Base-by-base conservation (phyloP, 164 flowering plant genomes). In the Malania oleifera region DNA sequence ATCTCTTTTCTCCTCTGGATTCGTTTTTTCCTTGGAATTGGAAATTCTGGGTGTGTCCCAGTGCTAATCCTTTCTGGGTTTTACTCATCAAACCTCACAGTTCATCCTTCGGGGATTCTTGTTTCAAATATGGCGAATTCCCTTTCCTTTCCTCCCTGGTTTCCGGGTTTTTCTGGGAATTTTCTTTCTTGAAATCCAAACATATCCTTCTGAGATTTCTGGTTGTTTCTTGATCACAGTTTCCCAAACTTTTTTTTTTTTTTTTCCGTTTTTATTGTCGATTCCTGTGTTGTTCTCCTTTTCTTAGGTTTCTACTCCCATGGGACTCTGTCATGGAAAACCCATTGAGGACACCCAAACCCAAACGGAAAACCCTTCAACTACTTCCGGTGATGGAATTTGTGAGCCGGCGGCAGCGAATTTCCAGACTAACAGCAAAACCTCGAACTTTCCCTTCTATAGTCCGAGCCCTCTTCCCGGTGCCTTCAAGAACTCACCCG, bases 271-370 rank as follows among this genome's bases (percentile, higher is more conserved):
- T 65, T 40, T 65, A 59, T 19, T 45, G 38, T 46, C 27, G 38
- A 43, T 51, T 22, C 52, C 25, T 57, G 3, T 38, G 29, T 56
- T 26, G 28, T 65, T 19, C 26, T 4, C 2, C 45, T 49, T 27
- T 56, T 58, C 9, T 38, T 5, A 3, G 24, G 38, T 47, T 52
- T 27, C 48, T 52, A 51, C 38, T 70, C 57, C 75, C 70, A 90
- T 90, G 97, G 97, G 97, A 53, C 80, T 90, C 51, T 90, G 97
- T 77, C 87, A 87, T 67, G 95, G 87, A 67, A 90, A 85, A 73
- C 85, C 83, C 65, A 61, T 52, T 26, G 75, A 71, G 54, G 60
- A 45, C 54, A 63, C 56, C 34, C 65, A 59, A 62, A 57, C 25
- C 40, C 51, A 60, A 56, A 19, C 68, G 2, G 78, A 77, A 39